A percentile compares a stretch with the other conserved stretches of the same genome.
These are phyloP conservation scores for Hygrophorus russula DNA, from an alignment of 768 basidiomycete species.

Conservation along the genomic window DNA sequence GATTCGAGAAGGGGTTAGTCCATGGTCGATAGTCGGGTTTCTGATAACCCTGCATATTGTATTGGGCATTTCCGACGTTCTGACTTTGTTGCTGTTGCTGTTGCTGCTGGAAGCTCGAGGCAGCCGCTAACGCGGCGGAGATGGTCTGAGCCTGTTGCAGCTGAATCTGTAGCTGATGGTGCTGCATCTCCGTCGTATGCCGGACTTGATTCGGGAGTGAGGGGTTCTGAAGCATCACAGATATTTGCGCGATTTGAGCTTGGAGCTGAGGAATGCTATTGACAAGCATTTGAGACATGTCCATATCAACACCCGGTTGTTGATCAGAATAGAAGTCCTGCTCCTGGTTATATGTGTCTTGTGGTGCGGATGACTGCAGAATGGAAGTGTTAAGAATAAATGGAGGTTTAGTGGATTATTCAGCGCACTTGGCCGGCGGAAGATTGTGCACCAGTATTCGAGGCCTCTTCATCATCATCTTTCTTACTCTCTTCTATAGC, in stretches of 20 bases:
- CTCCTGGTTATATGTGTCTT: conserved; percentile 20
- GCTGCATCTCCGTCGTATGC: conserved; percentile 74
- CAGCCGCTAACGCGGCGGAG: conserved; percentile 50
- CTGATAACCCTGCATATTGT: conserved; percentile 33
- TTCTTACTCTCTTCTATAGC: conserved; percentile 69
- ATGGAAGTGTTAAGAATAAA: not conserved
- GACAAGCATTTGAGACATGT: conserved; percentile 60
- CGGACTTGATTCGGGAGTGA: conserved; percentile 61
- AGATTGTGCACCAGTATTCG: conserved; percentile 13
- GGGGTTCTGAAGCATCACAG: conserved; percentile 70
- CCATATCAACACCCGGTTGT: conserved; percentile 53
- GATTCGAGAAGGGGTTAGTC: conserved; percentile 44
- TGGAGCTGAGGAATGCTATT: conserved; percentile 75
- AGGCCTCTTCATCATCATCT: conserved; percentile 39
- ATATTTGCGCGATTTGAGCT: conserved; percentile 75
- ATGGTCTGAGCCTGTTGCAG: conserved; percentile 72
- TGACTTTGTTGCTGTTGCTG: conserved; percentile 24
- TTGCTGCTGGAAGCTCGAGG: conserved; percentile 43
- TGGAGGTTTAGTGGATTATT: not conserved
- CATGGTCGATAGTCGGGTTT: conserved; percentile 17
- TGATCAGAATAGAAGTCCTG: conserved; percentile 68
- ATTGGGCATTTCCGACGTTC: conserved; percentile 22
- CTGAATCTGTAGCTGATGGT: conserved; percentile 70
- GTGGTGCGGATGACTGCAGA: conserved; percentile 9
- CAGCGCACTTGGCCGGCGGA: conserved; percentile 26